Evolutionary conservation across 2,329 filamentous ascomycete species (phyloP), one percentile per base, ranked within the genome.

Genomic region (Metarhizium humberi): DNA sequence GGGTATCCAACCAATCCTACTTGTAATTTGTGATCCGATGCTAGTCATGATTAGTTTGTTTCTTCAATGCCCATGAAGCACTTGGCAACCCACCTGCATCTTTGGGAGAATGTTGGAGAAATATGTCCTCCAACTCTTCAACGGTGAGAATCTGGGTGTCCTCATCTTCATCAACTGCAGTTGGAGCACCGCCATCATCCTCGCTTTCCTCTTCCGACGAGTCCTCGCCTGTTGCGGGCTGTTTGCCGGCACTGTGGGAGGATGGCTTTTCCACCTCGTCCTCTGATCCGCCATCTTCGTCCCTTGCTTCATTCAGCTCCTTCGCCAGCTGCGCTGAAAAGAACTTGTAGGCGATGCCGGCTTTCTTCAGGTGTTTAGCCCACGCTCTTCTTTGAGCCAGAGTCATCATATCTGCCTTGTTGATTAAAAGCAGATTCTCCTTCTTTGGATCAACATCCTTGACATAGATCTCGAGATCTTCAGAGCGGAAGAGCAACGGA

Each of bases 321-420:
- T 95, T 95, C 11, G 94, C 94, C 57, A 99, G 71, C 58, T 88
- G 85, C 1, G 94, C 94, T 1, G 95, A 99, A 77, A 99, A 99
- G 76, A 97, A 99, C 64, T 87, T 88, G 77, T 94, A 99, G 54
- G 88, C 84, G 66, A 99, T 95, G 32, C 85, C 84, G 30, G 87
- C 83, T 62, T 84, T 77, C 62, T 86, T 86, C 62, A 99, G 90
- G 67, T 96, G 90, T 62, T 87, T 82, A 3, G 92, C 92, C 94
- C 94, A 99, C 0, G 79, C 77, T 60, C 80, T 80, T 61, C 94
- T 79, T 74, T 99, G 95, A 64, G 84, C 83, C 50, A 84, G 71
- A 1, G 92, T 95, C 89, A 99, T 92, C 94, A 99, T 96, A 73
- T 99, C 94, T 49, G 94, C 92, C 78, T 99, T 99, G 78, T 99